Percentiles rank a stretch among this genome's conserved stretches.
phyloP scores from a whole-genome alignment of 257 asterid species.

The Catharanthus roseus region DNA sequence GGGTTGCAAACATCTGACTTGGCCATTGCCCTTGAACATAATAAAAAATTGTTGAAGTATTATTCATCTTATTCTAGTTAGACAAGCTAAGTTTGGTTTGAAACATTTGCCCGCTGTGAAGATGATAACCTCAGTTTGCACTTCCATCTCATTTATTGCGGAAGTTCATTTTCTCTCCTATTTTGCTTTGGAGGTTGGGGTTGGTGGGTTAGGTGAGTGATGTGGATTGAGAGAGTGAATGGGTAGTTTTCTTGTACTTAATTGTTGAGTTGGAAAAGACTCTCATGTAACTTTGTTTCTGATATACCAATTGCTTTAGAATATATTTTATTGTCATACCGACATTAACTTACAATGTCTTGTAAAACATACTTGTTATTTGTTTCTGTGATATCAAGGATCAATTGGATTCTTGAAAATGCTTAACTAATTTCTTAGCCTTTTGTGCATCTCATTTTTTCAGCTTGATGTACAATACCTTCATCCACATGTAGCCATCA shows the following conservation, averaged over 20 bases:
- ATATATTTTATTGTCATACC: not conserved
- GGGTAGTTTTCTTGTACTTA: not conserved
- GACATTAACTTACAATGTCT: not conserved
- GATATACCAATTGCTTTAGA: not conserved
- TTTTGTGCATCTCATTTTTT: slow-evolving; percentile 18
- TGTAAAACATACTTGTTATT: not conserved
- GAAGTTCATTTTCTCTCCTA: no score
- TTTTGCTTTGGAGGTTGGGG: no score
- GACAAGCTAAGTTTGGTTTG: no score
- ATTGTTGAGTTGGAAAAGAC: not conserved
- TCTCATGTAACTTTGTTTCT: not conserved
- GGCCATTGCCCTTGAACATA: no score
- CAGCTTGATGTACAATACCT: slow-evolving; percentile 79
- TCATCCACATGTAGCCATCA: slow-evolving; percentile 64
- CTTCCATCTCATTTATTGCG: no score
- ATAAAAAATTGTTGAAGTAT: no score
- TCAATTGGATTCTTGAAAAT: not conserved
- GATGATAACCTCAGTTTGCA: no score
- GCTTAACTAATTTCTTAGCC: not conserved
- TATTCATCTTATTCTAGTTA: no score
- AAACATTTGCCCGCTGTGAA: no score
- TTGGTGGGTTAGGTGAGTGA: not conserved
- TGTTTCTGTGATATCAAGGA: not conserved
- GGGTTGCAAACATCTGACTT: no score
- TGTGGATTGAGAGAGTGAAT: not conserved